Evolutionary conservation across 2,329 filamentous ascomycete genomes (phyloP).

Genomic region (Stemphylium lycopersici): DNA sequence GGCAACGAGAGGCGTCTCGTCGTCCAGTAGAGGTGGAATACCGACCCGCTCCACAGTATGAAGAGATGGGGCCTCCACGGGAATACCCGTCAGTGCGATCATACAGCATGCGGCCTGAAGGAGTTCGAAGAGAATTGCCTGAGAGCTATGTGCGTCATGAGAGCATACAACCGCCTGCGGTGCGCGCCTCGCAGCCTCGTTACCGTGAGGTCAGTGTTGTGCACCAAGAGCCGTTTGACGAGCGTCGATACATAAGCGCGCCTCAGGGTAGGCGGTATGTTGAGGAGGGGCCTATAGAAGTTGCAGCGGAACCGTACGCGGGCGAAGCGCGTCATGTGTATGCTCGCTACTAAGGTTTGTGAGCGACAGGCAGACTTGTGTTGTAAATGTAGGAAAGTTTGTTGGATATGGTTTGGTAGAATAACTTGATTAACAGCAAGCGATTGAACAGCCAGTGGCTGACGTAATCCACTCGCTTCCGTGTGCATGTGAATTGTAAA

Average conservation of each 20-base stretch:
- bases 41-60: conserved; percentile 40
- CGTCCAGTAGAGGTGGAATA: conserved; percentile 53
- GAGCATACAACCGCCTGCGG: conserved; percentile 50
- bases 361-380: background rate
- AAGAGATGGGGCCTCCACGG: conserved; percentile 47
- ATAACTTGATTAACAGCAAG: background rate
- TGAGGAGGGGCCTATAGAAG: conserved; percentile 46
- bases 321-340: conserved; percentile 43
- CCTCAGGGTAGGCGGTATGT: conserved; percentile 48
- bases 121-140: conserved; percentile 42
- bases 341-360: conserved; percentile 40
- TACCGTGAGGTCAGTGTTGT: conserved; percentile 51
- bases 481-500: background rate
- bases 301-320: conserved; percentile 36
- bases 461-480: background rate
- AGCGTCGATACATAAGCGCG: conserved; percentile 41
- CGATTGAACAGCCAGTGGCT: conserved; percentile 1
- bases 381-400: conserved; percentile 1
- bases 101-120: conserved; percentile 50
- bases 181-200: conserved; percentile 42
- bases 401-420: background rate
- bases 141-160: conserved; percentile 46
- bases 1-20: conserved; percentile 64
- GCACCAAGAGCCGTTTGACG: conserved; percentile 43
- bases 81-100: conserved; percentile 42